A percentile compares a stretch with the other conserved stretches of the same genome.
Conservation (phyloP, 805 yeast genomes). For the Wickerhamiella occidentalis region DNA sequence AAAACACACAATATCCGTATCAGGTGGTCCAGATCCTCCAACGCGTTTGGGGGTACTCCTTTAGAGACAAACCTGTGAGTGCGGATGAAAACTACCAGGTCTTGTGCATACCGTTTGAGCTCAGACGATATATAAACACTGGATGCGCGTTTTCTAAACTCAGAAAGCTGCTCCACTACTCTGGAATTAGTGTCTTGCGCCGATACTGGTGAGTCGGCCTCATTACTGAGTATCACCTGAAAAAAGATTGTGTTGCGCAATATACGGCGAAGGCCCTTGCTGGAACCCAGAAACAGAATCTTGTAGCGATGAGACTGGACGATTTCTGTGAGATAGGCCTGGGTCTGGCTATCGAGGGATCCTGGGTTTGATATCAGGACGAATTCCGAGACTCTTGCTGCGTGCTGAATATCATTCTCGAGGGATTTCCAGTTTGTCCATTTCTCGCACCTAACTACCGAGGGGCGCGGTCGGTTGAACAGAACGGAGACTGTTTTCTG, state of each 20-base stretch:
- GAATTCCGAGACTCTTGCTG: background rate
- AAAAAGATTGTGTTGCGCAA: background rate
- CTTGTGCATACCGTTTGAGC: conserved; percentile 42
- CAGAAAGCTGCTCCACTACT: background rate
- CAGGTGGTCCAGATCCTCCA: conserved; percentile 33
- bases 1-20: conserved; percentile 35
- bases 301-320: background rate
- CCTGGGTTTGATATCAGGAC: background rate
- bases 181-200: background rate
- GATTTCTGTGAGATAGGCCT: conserved; percentile 4
- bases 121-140: conserved; percentile 37
- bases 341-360: conserved; percentile 1
- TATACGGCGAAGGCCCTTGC: background rate
- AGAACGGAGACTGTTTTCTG: background rate
- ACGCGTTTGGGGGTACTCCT: conserved; percentile 41
- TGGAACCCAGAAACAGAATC: background rate
- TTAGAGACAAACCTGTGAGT: conserved; percentile 42
- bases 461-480: background rate
- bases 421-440: conserved; percentile 8
- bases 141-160: background rate
- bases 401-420: conserved; percentile 3
- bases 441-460: conserved; percentile 2
- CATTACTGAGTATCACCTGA: background rate
- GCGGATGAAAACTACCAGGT: conserved; percentile 41
- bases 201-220: background rate